Percentiles rank a stretch among this genome's conserved stretches.
These are phyloP conservation scores for Diaporthe sp. DNA, from an alignment of 2,329 filamentous ascomycete genomes.

Conservation along the genomic window DNA sequence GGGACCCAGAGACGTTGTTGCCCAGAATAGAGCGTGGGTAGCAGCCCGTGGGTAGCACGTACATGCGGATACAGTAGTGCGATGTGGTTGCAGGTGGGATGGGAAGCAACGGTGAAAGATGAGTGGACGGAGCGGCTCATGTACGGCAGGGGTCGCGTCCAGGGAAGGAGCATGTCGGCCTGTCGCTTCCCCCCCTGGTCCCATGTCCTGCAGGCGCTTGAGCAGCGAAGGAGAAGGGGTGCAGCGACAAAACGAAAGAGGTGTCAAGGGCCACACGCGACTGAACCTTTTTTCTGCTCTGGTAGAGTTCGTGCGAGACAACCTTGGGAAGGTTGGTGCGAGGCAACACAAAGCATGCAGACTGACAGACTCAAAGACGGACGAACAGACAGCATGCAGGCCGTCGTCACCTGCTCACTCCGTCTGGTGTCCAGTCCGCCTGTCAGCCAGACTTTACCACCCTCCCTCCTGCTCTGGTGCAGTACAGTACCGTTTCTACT, in stretches of 20 bases:
- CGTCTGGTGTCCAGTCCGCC: background rate
- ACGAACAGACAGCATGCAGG: background rate
- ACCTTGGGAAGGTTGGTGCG: background rate
- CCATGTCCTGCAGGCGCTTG: constrained; percentile 33
- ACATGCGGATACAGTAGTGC: constrained; percentile 4
- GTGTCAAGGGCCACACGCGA: constrained; percentile 26
- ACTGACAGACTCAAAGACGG: background rate
- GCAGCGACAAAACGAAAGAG: constrained; percentile 34
- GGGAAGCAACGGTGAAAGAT: constrained; percentile 29
- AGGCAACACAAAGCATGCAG: background rate
- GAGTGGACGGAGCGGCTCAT: constrained; percentile 37
- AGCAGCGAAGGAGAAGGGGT: constrained; percentile 22
- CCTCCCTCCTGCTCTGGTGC: background rate
- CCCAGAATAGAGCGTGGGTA: constrained; percentile 37
- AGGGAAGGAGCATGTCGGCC: constrained; percentile 25
- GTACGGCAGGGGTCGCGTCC: constrained; percentile 19
- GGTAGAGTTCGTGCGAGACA: background rate
- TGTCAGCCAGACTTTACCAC: background rate
- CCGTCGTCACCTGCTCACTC: background rate
- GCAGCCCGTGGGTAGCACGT: constrained; percentile 14
- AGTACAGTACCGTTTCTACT: background rate
- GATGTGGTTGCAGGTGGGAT: background rate
- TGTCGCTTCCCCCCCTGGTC: constrained; percentile 10
- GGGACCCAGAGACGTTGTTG: constrained; percentile 17
- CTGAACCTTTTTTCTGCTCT: background rate